Evolutionary conservation across 768 basidiomycete genomes (phyloP).

Genomic region (Russula vinacea): DNA sequence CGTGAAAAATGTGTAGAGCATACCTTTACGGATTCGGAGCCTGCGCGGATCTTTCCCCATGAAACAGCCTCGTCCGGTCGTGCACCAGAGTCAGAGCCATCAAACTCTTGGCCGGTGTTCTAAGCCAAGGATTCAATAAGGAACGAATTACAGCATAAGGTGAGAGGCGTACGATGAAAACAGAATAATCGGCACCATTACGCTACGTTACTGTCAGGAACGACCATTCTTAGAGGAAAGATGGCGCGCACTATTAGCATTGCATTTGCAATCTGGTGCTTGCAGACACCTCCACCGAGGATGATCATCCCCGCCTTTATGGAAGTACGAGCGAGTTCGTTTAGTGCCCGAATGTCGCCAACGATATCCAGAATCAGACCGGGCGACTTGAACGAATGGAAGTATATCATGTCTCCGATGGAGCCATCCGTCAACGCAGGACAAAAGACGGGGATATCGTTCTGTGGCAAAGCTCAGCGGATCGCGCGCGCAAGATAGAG

Average conservation of each 20-base stretch:
- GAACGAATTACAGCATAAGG: not conserved
- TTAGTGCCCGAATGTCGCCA: constrained; percentile 85
- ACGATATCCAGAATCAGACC: constrained; percentile 91
- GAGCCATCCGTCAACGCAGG: constrained; percentile 98
- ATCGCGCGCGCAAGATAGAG: constrained; percentile 28
- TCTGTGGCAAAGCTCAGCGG: constrained; percentile 51
- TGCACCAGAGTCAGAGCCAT: constrained; percentile 96
- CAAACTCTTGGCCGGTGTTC: constrained; percentile 99
- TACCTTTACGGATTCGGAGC: constrained; percentile 81
- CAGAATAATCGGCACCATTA: constrained; percentile 96
- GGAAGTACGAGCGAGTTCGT: constrained; percentile 83
- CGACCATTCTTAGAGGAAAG: constrained; percentile 14
- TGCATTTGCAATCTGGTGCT: constrained; percentile 99
- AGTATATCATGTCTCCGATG: constrained; percentile 98
- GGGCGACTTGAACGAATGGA: constrained; percentile 89
- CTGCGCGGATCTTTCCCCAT: constrained; percentile 96
- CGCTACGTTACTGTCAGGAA: constrained; percentile 50
- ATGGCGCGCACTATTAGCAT: constrained; percentile 83
- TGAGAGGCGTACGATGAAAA: constrained; percentile 73
- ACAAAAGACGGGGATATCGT: constrained; percentile 97
- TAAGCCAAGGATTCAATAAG: constrained; percentile 33
- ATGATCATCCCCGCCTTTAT: constrained; percentile 98
- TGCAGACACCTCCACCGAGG: constrained; percentile 96
- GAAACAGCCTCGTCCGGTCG: constrained; percentile 96
- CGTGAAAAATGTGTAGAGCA: not conserved